phyloP scores from a whole-genome alignment of 805 yeast genomes.

The Yarrowia bubula region DNA sequence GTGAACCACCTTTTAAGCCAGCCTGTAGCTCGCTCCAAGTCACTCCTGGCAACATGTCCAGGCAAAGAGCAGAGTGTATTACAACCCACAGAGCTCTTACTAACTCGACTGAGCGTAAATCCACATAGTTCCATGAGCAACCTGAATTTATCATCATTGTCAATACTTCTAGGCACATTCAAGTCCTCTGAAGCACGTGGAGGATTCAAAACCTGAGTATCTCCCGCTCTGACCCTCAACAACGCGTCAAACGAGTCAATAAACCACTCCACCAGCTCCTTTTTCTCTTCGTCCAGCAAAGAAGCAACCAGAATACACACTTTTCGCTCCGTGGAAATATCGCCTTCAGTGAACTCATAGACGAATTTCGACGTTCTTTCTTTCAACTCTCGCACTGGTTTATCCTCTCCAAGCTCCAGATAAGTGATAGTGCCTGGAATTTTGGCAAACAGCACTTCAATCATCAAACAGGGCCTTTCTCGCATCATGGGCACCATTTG shows the following conservation, averaged over 20 bases:
- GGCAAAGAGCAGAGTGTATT: not conserved
- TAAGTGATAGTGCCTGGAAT: slow-evolving; percentile 47
- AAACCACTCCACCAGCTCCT: slow-evolving; percentile 47
- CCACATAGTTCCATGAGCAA: slow-evolving; percentile 50
- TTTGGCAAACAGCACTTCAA: slow-evolving; percentile 68
- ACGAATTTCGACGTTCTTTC: slow-evolving; percentile 35
- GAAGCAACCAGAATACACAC: slow-evolving; percentile 52
- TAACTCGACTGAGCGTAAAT: slow-evolving; percentile 29
- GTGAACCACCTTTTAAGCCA: slow-evolving; percentile 1
- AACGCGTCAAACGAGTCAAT: slow-evolving; percentile 34
- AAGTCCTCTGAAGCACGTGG: not conserved
- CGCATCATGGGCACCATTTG: slow-evolving; percentile 50
- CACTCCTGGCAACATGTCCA: not conserved
- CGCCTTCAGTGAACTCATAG: slow-evolving; percentile 29
- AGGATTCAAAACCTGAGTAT: slow-evolving; percentile 38
- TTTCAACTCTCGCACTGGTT: slow-evolving; percentile 36
- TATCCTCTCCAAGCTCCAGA: slow-evolving; percentile 59
- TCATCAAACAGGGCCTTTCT: slow-evolving; percentile 53
- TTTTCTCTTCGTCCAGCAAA: slow-evolving; percentile 47
- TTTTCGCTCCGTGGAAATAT: slow-evolving; percentile 47
- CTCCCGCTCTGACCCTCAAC: slow-evolving; percentile 29
- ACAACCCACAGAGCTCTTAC: slow-evolving; percentile 1
- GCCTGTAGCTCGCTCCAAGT: slow-evolving; percentile 42
- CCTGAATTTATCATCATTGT: slow-evolving; percentile 49
- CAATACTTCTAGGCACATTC: slow-evolving; percentile 6